Conservation (phyloP, 495 filamentous ascomycete genomes). For the Aspergillus funiculosus region DNA sequence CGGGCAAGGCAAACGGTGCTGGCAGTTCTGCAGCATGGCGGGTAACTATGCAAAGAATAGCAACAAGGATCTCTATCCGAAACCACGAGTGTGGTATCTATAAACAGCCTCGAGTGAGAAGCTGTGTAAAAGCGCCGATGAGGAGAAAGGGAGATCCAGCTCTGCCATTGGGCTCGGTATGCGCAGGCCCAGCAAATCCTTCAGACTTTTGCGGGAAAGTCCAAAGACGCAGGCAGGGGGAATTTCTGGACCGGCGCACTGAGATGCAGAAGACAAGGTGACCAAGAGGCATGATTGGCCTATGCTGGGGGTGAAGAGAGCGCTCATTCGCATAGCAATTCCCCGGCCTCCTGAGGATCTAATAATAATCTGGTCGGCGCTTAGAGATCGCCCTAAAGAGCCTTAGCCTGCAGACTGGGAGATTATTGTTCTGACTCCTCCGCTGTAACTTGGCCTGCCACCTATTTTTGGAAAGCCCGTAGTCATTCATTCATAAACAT, state of each 20-base stretch:
- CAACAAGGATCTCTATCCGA: slow-evolving; percentile 13
- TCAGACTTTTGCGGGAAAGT: slow-evolving; percentile 8
- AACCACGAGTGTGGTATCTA: slow-evolving; percentile 20
- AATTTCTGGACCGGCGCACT: slow-evolving; percentile 9
- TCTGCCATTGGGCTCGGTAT: slow-evolving; percentile 18
- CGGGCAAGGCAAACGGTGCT: neutral
- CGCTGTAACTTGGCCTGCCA: slow-evolving; percentile 2
- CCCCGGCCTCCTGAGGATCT: slow-evolving; percentile 12
- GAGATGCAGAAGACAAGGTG: slow-evolving; percentile 10
- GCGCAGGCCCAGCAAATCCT: slow-evolving; percentile 18
- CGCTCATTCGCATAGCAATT: slow-evolving; percentile 11
- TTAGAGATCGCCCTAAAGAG: slow-evolving; percentile 18
- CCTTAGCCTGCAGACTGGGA: slow-evolving; percentile 30
- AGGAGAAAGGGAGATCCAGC: slow-evolving; percentile 1
- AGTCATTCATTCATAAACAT: neutral
- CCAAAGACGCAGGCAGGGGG: neutral
- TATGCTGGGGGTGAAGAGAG: slow-evolving; percentile 4
- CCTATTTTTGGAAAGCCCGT: slow-evolving; percentile 9
- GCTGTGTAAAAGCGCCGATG: slow-evolving; percentile 17
- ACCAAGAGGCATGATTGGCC: slow-evolving; percentile 9
- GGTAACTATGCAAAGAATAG: slow-evolving; percentile 14
- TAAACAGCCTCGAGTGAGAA: slow-evolving; percentile 25
- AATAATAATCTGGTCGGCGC: slow-evolving; percentile 17
- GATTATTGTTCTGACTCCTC: neutral
- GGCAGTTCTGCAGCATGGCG: slow-evolving; percentile 5